Base-by-base conservation (phyloP, 495 filamentous ascomycete species). In the Viridothelium virens region DNA sequence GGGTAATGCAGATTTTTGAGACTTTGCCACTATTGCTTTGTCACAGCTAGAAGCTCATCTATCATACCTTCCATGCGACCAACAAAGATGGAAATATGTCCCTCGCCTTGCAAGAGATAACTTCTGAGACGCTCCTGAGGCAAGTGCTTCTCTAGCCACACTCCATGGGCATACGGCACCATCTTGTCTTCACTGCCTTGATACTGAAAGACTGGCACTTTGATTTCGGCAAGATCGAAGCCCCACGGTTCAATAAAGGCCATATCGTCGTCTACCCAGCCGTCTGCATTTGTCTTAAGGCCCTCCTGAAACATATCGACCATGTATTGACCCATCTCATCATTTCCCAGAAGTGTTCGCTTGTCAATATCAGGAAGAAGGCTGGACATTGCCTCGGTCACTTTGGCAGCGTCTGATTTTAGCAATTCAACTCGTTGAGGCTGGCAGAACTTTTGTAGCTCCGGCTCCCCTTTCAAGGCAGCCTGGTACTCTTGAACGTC, bases 191-290 rank as follows among this genome's bases (percentile, higher is more conserved):
- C 63, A 39, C 34, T 62, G 4, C 69, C 69, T 16, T 68, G 67
- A 62, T 69, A 71, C 12, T 69, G 48, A 18, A 48, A 41, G 25
- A 71, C 67, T 14, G 69, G 69, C 2, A 41, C 31, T 44, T 67
- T 64, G 34, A 71, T 56, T 38, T 71, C 69, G 12, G 12, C 38
- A 9, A 71, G 9, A 3, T 71, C 69, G 41, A 71, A 71, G 16
- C 69, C 69, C 69, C 69, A 71, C 4, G 69, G 67, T 38, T 48
- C 14, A 16, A 71, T 14, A n/a, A 69, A 66, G 5, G 44, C 44
- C 3, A 71, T 47, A 44, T 69, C 67, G 48, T 71, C 69, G 47
- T 71, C 69, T 2, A 69, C 48, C 67, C 67, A 69, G 4, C 69
- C 69, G 47, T 71, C 69, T 31, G n/a, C n/a, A 47, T 62, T 41